Evolutionary conservation across 2,329 filamentous ascomycete species (phyloP).

Genomic region (Fusarium sp.): DNA sequence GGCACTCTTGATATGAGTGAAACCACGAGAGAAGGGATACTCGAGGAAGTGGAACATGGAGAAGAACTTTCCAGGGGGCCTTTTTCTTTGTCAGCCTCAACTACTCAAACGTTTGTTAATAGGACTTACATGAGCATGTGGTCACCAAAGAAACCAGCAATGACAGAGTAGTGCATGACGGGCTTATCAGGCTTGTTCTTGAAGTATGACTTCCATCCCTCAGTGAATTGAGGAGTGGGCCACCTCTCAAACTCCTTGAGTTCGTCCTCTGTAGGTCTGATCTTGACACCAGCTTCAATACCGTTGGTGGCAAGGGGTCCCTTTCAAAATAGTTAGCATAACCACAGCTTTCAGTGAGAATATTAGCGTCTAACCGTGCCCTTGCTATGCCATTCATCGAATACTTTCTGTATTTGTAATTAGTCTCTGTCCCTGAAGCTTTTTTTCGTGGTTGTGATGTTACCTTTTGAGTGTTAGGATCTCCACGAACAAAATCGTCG

Average conservation of each 20-base stretch:
- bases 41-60: conserved; percentile 87
- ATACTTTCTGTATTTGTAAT: conserved; percentile 64
- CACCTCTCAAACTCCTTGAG: conserved; percentile 76
- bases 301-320: conserved; percentile 83
- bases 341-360: too few species aligned
- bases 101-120: too few species aligned
- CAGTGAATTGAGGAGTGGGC: conserved; percentile 79
- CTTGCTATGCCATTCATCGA: conserved; percentile 84
- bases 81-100: conserved; percentile 52
- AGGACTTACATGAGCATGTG: conserved; percentile 66
- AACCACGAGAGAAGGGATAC: conserved; percentile 81
- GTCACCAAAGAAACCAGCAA: conserved; percentile 74
- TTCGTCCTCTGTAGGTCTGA: conserved; percentile 77
- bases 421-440: background rate
- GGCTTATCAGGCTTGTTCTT: conserved; percentile 88
- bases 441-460: conserved; percentile 18
- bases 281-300: conserved; percentile 84
- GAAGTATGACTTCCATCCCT: conserved; percentile 85
- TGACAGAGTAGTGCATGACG: conserved; percentile 86
- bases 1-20: conserved; percentile 76
- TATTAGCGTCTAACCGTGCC: too few species aligned
- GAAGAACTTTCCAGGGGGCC: conserved; percentile 83
- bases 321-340: conserved; percentile 81
- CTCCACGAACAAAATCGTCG: conserved; percentile 82
- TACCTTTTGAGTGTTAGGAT: conserved; percentile 77